A percentile compares a stretch with the other conserved stretches of the same genome.
Evolutionary conservation across 1,284 basidiomycete genomes (phyloP).

Genomic region (Afroboletus lepidellus): DNA sequence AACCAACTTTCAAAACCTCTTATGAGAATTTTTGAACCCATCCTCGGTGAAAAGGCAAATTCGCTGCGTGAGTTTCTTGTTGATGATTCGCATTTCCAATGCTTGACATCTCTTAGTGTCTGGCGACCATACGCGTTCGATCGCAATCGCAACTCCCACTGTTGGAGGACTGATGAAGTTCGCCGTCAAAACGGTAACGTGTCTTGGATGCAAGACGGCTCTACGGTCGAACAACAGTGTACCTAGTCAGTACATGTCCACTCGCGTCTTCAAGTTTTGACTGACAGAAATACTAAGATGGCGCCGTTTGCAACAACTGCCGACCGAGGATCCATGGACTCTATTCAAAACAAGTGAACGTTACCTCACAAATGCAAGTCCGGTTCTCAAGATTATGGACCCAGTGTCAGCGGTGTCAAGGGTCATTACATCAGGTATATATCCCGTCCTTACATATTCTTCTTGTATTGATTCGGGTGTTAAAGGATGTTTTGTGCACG

Average conservation of each 20-base stretch:
- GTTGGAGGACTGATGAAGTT: constrained; percentile 97
- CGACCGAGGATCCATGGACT: constrained; percentile 80
- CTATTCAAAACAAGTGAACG: constrained; percentile 84
- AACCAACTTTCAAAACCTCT: constrained; percentile 95
- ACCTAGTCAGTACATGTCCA: constrained; percentile 48
- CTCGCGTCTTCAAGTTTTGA: background rate
- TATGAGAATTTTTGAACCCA: constrained; percentile 97
- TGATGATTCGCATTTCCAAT: constrained; percentile 3
- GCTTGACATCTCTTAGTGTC: constrained; percentile 57
- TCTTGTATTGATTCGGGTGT: constrained; percentile 1
- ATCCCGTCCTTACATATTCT: background rate
- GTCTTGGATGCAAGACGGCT: constrained; percentile 90
- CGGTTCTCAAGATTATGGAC: constrained; percentile 95
- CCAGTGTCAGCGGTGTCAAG: constrained; percentile 95
- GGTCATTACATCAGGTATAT: constrained; percentile 86
- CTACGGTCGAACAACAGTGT: constrained; percentile 69
- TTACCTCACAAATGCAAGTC: constrained; percentile 79
- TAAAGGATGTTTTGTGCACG: constrained; percentile 90
- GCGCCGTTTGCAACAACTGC: constrained; percentile 93
- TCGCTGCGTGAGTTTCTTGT: constrained; percentile 64
- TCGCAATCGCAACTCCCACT: constrained; percentile 92
- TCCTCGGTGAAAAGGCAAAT: constrained; percentile 85
- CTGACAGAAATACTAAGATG: constrained; percentile 49
- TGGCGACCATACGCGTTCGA: constrained; percentile 90
- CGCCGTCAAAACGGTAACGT: constrained; percentile 90